A percentile compares a stretch with the other conserved stretches of the same genome.
Conservation (phyloP, 805 yeast species). For the Saccharomycodes ludwigii region DNA sequence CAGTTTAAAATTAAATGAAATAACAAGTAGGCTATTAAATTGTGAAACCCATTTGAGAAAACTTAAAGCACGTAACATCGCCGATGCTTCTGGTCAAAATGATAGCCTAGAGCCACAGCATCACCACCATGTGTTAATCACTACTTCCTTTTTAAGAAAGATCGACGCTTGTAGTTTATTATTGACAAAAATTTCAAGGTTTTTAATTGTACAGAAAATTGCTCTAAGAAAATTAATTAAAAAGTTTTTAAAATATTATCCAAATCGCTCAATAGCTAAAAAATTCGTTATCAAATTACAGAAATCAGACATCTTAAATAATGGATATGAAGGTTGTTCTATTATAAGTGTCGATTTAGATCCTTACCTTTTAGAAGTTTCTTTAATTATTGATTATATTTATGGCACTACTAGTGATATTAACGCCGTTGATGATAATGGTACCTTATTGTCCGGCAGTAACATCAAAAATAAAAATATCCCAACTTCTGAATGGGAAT, state of each 20-base stretch:
- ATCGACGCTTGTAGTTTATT: constrained; percentile 20
- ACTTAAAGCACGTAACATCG: too few species aligned
- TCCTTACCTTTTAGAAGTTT: constrained; percentile 35
- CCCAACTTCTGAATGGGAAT: constrained; percentile 13
- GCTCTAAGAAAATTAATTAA: constrained; percentile 50
- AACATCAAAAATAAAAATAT: neutral
- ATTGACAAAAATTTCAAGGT: constrained; percentile 42
- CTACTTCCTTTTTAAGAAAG: constrained; percentile 11
- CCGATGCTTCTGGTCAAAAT: too few species aligned
- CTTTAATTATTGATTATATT: constrained; percentile 30
- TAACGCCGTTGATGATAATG: neutral
- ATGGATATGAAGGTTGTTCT: constrained; percentile 30
- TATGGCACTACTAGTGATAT: constrained; percentile 7
- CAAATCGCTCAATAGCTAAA: constrained; percentile 9
- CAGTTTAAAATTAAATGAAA: constrained; percentile 19
- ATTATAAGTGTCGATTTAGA: constrained; percentile 38
- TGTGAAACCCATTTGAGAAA: too few species aligned
- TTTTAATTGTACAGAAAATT: constrained; percentile 45
- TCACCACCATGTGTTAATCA: too few species aligned
- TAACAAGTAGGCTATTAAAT: constrained; percentile 17
- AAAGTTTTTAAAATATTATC: constrained; percentile 27
- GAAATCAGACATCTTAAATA: constrained; percentile 9
- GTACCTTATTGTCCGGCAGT: neutral
- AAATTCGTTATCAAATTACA: constrained; percentile 10
- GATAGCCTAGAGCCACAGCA: too few species aligned